phyloP scores from a whole-genome alignment of 148 eudicot species.

The Amaranthus hypochondriacus region DNA sequence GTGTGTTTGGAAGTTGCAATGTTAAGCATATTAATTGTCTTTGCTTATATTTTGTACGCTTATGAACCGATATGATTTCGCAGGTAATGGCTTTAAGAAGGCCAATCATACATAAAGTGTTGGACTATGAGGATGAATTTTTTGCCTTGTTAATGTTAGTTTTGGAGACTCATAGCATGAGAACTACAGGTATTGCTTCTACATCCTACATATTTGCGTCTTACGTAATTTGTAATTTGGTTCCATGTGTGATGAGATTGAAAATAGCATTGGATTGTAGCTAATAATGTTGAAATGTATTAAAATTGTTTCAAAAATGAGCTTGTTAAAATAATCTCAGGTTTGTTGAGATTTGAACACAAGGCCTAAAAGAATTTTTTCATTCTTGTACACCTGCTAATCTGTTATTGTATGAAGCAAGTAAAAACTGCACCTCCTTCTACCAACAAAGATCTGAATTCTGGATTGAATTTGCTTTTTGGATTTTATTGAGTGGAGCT shows the following conservation, averaged over 20 bases:
- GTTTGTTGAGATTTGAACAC: no score
- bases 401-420: no score
- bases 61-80: slow-evolving; percentile 1
- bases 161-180: slow-evolving; percentile 85
- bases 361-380: no score
- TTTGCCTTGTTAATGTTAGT: slow-evolving; percentile 85
- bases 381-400: no score
- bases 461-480: no score
- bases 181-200: slow-evolving; percentile 66
- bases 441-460: no score
- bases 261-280: not conserved
- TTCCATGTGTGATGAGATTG: not conserved
- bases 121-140: slow-evolving; percentile 94
- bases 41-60: not conserved
- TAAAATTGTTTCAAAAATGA: not conserved
- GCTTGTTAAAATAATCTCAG: not conserved
- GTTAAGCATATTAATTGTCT: not conserved
- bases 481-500: no score
- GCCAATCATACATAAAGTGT: slow-evolving; percentile 76
- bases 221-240: not conserved
- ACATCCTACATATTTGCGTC: not conserved
- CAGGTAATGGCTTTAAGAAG: slow-evolving; percentile 94
- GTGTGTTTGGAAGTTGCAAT: not conserved
- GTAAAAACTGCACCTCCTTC: no score
- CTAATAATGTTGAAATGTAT: not conserved